Base-by-base conservation (phyloP, 352 stramenopile genomes). In the Globisporangium abappressorium region DNA sequence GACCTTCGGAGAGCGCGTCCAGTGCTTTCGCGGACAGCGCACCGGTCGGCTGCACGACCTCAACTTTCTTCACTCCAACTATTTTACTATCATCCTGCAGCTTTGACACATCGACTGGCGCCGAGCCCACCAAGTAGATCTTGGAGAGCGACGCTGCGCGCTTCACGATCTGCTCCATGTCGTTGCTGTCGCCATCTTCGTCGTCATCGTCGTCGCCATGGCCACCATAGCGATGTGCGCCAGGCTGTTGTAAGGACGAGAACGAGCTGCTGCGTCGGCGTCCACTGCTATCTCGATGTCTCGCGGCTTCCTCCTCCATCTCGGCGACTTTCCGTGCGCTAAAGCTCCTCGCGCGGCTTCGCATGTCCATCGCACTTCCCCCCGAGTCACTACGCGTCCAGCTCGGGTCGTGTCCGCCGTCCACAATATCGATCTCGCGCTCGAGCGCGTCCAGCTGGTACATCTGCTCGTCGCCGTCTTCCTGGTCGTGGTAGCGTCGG, bases 41-140 rank as follows among this genome's bases (percentile, higher is more conserved):
- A 1, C 87, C 87, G 0, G 87, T 93, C 8, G 85, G 87, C 54
- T 94, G 81, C 64, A 87, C 67, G 3, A 93, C 75, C 38, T 90
- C 72, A 24, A 92, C 84, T 58, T 92, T 92, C 68, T 92, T 93
- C 12, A 83, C 82, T 36, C 82, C 84, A 11, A 87, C 75, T 46
- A 91, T 86, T 60, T 94, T 91, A 65, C 82, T 91, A 41, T 88
- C 75, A 64, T 93, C 81, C 65, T 92, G 85, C 22, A 93, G 64
- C 55, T 91, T 90, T 2, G 82, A 91, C 24, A 94, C 82, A 54
- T 95, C 87, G 18, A 95, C 87, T 4, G 87, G 87, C 11, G 83
- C 83, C 4, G 87, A 95, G 0, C 87, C 87, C 4, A 88, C 87
- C 53, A 95, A 56, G 66, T 95, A 95, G 43, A 95, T 92, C 71